Conservation (phyloP, 164 flowering plant species). For the Vitis rupestris region DNA sequence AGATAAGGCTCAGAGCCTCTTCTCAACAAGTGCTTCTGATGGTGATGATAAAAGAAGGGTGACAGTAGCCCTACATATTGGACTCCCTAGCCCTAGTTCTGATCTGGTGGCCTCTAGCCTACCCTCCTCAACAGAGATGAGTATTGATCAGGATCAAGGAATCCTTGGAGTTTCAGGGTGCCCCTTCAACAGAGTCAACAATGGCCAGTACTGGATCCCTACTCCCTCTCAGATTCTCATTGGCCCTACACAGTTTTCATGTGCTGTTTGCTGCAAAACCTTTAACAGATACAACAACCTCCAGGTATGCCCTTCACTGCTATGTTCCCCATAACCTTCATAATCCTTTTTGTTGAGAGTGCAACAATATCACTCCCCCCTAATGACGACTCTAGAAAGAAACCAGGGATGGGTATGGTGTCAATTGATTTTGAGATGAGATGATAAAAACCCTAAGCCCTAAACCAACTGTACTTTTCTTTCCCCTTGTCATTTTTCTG, state of each 20-base stretch:
- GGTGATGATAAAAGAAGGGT: conserved; percentile 14
- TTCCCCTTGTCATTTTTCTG: no score
- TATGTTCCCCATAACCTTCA: background rate
- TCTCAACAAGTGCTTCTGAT: background rate
- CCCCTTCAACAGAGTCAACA: conserved; percentile 19
- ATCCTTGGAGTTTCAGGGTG: conserved; percentile 15
- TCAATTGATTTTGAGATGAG: background rate
- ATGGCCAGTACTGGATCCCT: conserved; percentile 53
- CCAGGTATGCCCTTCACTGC: conserved; percentile 29
- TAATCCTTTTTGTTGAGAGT: background rate
- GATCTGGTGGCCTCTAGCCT: conserved; percentile 11
- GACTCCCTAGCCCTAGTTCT: conserved; percentile 32
- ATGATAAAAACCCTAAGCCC: no score
- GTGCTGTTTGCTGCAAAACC: conserved; percentile 43
- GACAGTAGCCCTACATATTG: conserved; percentile 32
- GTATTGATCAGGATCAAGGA: conserved; percentile 4
- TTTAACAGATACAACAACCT: conserved; percentile 55
- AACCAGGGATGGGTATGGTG: no score
- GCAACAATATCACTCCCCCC: background rate
- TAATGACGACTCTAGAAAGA: background rate
- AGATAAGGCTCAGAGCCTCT: no score
- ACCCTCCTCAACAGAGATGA: conserved; percentile 1
- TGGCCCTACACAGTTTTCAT: conserved; percentile 51
- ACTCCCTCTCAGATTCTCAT: conserved; percentile 46
- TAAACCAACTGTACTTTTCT: no score